phyloP scores from a whole-genome alignment of 2,329 filamentous ascomycete genomes.

The Epichloe festucae region DNA sequence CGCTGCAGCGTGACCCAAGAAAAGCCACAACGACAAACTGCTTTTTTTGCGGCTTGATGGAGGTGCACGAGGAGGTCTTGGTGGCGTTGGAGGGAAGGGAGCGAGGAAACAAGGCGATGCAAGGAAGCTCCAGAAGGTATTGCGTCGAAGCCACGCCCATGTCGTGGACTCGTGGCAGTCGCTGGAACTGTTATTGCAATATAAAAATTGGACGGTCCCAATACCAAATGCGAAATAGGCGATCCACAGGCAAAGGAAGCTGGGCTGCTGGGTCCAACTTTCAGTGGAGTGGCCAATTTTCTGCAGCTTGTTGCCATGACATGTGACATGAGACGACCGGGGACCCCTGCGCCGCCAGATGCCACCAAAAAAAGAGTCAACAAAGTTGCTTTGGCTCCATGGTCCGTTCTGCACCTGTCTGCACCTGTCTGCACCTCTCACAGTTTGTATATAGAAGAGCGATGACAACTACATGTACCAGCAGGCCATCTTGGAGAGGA shows the following conservation, averaged over 20 bases:
- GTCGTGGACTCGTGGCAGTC: too few relatives aligned
- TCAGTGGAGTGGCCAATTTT: constrained; percentile 3
- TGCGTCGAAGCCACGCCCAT: background rate
- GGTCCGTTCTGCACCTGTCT: too few relatives aligned
- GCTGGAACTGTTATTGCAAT: background rate
- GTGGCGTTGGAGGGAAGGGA: background rate
- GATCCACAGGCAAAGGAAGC: constrained; percentile 5
- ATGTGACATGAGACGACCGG: background rate
- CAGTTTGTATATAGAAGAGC: too few relatives aligned
- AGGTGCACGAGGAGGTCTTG: background rate
- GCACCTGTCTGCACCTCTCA: too few relatives aligned
- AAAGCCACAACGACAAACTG: background rate
- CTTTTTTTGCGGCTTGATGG: background rate
- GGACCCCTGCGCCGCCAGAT: background rate
- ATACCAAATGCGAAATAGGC: constrained; percentile 1
- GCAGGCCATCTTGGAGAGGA: too few relatives aligned
- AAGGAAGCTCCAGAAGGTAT: background rate
- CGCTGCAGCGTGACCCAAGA: constrained; percentile 4
- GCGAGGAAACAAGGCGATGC: background rate
- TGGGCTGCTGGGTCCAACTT: constrained; percentile 1
- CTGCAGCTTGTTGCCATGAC: constrained; percentile 5
- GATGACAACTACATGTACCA: too few relatives aligned
- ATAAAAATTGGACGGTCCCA: background rate
- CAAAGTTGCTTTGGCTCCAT: too few relatives aligned
- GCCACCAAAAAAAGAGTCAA: background rate